Percentiles rank a stretch among this genome's conserved stretches.
phyloP scores from a whole-genome alignment of 2,329 filamentous ascomycete species.

The Botrytis squamosa region DNA sequence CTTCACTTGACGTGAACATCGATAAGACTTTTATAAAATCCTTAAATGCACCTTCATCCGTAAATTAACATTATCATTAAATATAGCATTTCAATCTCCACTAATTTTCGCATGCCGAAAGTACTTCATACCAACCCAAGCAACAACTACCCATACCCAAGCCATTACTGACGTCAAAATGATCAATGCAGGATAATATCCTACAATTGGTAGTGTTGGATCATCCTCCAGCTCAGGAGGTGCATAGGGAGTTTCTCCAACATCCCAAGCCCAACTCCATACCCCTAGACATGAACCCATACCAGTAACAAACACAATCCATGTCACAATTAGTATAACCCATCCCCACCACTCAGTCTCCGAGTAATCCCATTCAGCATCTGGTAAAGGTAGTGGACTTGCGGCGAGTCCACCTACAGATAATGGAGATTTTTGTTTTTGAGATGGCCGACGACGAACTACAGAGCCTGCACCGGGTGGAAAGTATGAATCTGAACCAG shows the following conservation, averaged over 20 bases:
- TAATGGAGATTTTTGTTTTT: constrained; percentile 55
- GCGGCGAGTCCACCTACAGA: constrained; percentile 54
- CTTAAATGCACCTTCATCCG: constrained; percentile 1
- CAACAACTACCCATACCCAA: constrained; percentile 97
- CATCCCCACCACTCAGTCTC: constrained; percentile 99
- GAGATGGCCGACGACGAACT: constrained; percentile 35
- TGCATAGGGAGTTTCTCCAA: constrained; percentile 91
- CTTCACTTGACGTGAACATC: background rate
- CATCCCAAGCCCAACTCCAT: constrained; percentile 99
- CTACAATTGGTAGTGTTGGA: constrained; percentile 88
- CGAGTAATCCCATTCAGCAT: constrained; percentile 77
- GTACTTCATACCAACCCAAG: constrained; percentile 99
- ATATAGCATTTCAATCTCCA: constrained; percentile 36
- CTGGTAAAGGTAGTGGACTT: constrained; percentile 48
- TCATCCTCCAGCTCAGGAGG: constrained; percentile 95
- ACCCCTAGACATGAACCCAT: constrained; percentile 95
- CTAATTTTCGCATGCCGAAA: constrained; percentile 92
- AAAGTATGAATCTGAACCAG: constrained; percentile 65
- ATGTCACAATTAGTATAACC: constrained; percentile 86
- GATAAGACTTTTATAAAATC: background rate
- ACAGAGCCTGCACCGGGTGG: constrained; percentile 43
- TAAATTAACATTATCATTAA: constrained; percentile 20
- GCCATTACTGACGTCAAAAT: constrained; percentile 94
- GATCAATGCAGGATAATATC: constrained; percentile 93
- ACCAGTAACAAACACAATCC: constrained; percentile 92